These are phyloP conservation scores for Halophytophthora polymorphica DNA, from an alignment of 352 stramenopile species.

Conservation along the genomic window DNA sequence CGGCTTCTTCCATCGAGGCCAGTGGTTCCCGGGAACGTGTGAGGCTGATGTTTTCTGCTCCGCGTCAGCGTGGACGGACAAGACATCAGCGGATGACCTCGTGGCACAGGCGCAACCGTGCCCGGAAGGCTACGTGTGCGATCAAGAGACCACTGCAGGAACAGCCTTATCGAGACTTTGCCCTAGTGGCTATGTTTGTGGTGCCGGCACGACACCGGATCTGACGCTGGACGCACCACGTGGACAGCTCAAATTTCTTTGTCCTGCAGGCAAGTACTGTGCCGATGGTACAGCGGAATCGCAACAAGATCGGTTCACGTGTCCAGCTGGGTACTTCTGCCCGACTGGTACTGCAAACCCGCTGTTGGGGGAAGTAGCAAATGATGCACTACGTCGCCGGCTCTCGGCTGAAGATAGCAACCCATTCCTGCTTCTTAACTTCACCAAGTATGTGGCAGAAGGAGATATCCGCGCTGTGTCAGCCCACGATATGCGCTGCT, in stretches of 20 bases:
- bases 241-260: constrained; percentile 88
- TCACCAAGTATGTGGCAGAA: constrained; percentile 90
- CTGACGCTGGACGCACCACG: constrained; percentile 81
- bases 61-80: constrained; percentile 22
- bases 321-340: constrained; percentile 93
- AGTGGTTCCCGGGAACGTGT: constrained; percentile 95
- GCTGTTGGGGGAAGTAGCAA: constrained; percentile 81
- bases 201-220: constrained; percentile 93
- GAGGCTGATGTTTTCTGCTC: constrained; percentile 96
- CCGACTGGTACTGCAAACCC: constrained; percentile 91
- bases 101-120: constrained; percentile 90
- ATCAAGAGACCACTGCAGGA: constrained; percentile 86
- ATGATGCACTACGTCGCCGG: constrained; percentile 86
- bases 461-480: constrained; percentile 87
- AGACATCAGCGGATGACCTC: constrained; percentile 14
- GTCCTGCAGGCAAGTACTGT: constrained; percentile 89
- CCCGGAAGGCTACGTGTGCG: constrained; percentile 93
- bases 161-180: constrained; percentile 76
- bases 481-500: constrained; percentile 90
- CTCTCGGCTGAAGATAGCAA: constrained; percentile 63
- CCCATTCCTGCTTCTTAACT: constrained; percentile 61
- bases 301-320: constrained; percentile 73
- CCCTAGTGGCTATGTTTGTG: constrained; percentile 92
- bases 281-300: constrained; percentile 80
- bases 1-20: constrained; percentile 85